These are phyloP conservation scores for Oryza glaberrima DNA, from an alignment of 176 grass and related monocot species.

Conservation along the genomic window DNA sequence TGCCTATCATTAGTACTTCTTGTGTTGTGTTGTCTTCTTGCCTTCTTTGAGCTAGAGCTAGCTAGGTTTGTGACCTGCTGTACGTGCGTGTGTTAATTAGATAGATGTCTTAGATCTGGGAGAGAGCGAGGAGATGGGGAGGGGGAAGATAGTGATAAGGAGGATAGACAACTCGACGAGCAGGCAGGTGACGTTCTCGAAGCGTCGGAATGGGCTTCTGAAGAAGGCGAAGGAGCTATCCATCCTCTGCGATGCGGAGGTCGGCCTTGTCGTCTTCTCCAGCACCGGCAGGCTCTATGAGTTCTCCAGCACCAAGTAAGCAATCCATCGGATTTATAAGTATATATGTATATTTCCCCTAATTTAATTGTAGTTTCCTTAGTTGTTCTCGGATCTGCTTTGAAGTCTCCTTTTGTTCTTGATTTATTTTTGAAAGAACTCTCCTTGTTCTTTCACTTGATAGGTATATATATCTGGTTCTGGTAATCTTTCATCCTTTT, in stretches of 20 bases:
- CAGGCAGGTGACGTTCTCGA: slow-evolving; percentile 83
- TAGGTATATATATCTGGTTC: not conserved
- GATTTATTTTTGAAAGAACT: not conserved
- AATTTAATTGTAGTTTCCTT: not conserved
- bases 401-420: not conserved
- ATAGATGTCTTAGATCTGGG: slow-evolving; percentile 18
- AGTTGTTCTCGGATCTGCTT: not conserved
- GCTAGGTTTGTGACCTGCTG: not conserved
- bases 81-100: not conserved
- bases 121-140: slow-evolving; percentile 47
- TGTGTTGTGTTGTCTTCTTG: not conserved
- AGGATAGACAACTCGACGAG: slow-evolving; percentile 78
- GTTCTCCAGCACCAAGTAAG: slow-evolving; percentile 77
- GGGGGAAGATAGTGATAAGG: slow-evolving; percentile 71
- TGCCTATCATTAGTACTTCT: not conserved
- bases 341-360: not conserved
- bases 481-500: not conserved
- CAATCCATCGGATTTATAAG: slow-evolving; percentile 17
- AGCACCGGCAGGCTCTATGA: slow-evolving; percentile 70
- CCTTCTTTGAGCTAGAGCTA: not conserved
- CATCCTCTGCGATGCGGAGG: slow-evolving; percentile 74
- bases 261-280: slow-evolving; percentile 74
- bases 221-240: slow-evolving; percentile 84
- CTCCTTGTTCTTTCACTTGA: not conserved
- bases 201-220: slow-evolving; percentile 66